Evolutionary conservation across 2,329 filamentous ascomycete species (phyloP).

Genomic region (Colletotrichum truncatum): DNA sequence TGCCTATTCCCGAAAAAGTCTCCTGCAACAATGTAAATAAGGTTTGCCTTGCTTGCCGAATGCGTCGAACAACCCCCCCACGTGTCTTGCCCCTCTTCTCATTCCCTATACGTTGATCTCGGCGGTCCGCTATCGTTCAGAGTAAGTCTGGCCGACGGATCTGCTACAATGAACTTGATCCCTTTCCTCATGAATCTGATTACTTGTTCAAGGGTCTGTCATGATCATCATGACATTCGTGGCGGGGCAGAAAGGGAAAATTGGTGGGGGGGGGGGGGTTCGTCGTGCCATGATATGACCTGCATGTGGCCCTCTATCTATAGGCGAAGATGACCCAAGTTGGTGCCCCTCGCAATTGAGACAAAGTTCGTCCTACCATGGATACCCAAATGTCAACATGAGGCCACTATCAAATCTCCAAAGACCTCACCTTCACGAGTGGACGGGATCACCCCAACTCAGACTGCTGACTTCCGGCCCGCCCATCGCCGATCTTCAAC

Average conservation of each 20-base stretch:
- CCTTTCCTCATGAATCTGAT: too few relatives aligned
- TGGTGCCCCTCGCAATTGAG: neutral
- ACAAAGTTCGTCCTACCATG: neutral
- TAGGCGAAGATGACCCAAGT: too few relatives aligned
- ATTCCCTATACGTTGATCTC: too few relatives aligned
- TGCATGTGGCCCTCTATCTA: too few relatives aligned
- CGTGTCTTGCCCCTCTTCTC: neutral
- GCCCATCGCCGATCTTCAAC: neutral
- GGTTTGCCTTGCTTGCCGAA: neutral
- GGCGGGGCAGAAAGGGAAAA: too few relatives aligned
- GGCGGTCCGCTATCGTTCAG: too few relatives aligned
- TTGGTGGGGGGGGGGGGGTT: too few relatives aligned
- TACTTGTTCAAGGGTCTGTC: too few relatives aligned
- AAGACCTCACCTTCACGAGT: neutral
- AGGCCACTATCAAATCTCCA: neutral
- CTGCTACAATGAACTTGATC: too few relatives aligned
- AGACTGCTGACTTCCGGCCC: neutral
- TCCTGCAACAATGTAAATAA: neutral
- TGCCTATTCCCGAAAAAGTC: neutral
- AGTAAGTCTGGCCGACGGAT: too few relatives aligned
- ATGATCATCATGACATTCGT: too few relatives aligned
- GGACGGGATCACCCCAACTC: neutral
- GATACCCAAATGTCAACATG: neutral
- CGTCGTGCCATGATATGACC: too few relatives aligned
- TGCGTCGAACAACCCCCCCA: neutral